A percentile compares a stretch with the other conserved stretches of the same genome.
Conservation (phyloP, 2,329 filamentous ascomycete species). For the Tolypocladium nubicola region DNA sequence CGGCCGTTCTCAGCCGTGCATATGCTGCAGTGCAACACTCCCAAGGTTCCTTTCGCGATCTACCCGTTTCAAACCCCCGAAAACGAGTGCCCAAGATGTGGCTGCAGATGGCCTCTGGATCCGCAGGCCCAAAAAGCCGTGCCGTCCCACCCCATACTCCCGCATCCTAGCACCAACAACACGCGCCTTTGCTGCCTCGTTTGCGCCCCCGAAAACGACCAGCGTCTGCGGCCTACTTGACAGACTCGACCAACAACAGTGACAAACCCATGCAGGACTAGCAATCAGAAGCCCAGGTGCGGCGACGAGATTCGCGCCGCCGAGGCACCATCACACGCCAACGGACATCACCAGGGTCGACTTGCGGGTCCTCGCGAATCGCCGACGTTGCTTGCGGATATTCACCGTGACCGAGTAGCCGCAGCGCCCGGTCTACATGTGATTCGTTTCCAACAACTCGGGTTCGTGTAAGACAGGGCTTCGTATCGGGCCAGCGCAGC, state of each 20-base stretch:
- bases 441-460: not conserved
- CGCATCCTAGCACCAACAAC: not conserved
- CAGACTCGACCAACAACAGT: not conserved
- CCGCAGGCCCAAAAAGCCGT: not conserved
- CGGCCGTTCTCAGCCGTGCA: not conserved
- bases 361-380: not conserved
- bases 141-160: not conserved
- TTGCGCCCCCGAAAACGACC: not conserved
- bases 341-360: not conserved
- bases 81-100: not conserved
- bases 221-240: not conserved
- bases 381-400: not conserved
- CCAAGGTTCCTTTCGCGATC: not conserved
- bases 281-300: not conserved
- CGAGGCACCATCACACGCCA: not conserved
- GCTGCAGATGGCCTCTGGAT: not conserved
- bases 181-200: not conserved
- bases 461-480: not conserved
- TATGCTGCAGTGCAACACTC: not conserved
- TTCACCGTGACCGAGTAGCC: not conserved
- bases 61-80: not conserved
- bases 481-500: not conserved
- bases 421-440: not conserved
- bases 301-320: not conserved
- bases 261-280: not conserved